Evolutionary conservation across 208 protist species (phyloP), one percentile per base, ranked within the genome.

Genomic region (Cochliopodium minus): DNA sequence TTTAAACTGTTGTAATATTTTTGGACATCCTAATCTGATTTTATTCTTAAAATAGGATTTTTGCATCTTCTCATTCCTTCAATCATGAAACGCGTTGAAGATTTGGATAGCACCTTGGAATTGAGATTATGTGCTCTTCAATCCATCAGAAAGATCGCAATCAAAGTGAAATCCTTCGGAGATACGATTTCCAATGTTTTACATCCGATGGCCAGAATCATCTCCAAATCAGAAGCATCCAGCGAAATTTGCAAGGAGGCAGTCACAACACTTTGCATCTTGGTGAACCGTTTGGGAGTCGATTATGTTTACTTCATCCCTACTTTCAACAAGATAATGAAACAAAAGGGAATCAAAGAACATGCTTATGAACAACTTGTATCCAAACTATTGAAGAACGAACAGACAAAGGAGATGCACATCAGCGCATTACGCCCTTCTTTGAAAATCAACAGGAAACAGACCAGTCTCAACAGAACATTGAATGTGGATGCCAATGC

Each of bases 261-360:
- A n/a, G 59, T 79, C 17, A 46, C 67, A 23, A 78, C 76, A 9
- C 55, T 91, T 0, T 86, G 71, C 49, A 55, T 62, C 23, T 59
- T 91, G 13, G 65, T 84, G 0, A 32, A 61, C 4, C 76, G 87
- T 55, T 42, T 91, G 7, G 71, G 77, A 25, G 35, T 33, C 15
- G 79, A 89, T 56, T 89, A 73, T 53, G 64, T 60, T 15, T 75
- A 86, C 7, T 90, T 90, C 39, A 72, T 89, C 20, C 79, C 81
- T 40, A 77, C 82, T 69, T 63, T 86, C 20, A 61, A 4, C 29
- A 66, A 66, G 54, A 55, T 46, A 4, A 7, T 66, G 25, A 49
- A 17, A 11, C 49, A 54, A 54, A 40, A 54, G 17, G 11, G 40
- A 17, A 48, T 50, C 17, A n/a, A 17, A 39, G 42, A 47, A 34